Base-by-base conservation (phyloP, 1,284 basidiomycete genomes). In the Cutaneotrichosporon cyanovorans region DNA sequence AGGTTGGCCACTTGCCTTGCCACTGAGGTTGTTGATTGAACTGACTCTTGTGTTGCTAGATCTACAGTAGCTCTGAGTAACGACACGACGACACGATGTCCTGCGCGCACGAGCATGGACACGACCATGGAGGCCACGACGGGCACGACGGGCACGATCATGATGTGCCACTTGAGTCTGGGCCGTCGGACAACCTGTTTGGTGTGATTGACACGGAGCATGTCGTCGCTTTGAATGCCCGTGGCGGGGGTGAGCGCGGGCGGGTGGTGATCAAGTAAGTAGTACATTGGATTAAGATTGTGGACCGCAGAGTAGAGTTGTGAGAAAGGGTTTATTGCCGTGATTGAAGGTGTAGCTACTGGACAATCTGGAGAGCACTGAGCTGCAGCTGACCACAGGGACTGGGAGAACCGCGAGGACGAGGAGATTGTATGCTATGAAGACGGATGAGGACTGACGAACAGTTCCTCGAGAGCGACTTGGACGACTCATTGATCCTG, bases 201-300 rank as follows among this genome's bases (percentile, higher is more conserved):
- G 19, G 37, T 14, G 62, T 67, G 36, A 61, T 72, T 20, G 69
- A 72, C 46, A 45, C 63, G n/a, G 58, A 60, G 18, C 60, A 72
- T 46, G 71, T 72, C n/a, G 55, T 53, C 1, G 68, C 66, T 9
- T 42, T 72, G 45, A 72, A 72, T 45, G 68, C 66, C 10, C 52
- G 50, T 4, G 69, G 62, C 7, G 70, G 69, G 8, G 65, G 56
- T 15, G 62, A 68, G 40, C 32, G 55, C 10, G 70, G 70, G 6
- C 48, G 59, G 36, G 63, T 60, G n/a, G 66, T 69, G 6, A 69
- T 72, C 61, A 72, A 72, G 70, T 72, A 51, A 44, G 69, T n/a
- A n/a, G n/a, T 2, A 6, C n/a, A 7, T 22, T 19, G 15, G 15
- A 34, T 14, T 6, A 14, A 34, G 33, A 14, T 5, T 25, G n/a